Percentiles rank a stretch among this genome's conserved stretches.
Conservation (phyloP, 371 early-diverging fungal species). For the Zopfochytrium polystomum region DNA sequence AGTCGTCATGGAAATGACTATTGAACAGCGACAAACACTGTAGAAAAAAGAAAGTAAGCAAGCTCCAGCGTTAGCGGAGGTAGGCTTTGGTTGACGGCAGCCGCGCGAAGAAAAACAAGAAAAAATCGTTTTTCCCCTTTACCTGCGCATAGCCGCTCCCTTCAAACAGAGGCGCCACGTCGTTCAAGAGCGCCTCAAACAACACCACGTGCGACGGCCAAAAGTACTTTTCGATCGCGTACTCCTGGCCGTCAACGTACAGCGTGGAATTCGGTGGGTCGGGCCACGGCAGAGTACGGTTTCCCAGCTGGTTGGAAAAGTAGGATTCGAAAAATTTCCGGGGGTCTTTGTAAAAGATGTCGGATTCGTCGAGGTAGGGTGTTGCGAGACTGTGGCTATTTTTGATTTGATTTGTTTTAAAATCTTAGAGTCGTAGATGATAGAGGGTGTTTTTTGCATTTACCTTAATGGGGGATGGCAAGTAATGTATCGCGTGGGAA, state of each 20-base stretch:
- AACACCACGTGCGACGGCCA: constrained; percentile 36
- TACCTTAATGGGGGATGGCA: constrained; percentile 82
- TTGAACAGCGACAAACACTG: constrained; percentile 85
- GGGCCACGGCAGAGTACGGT: not conserved
- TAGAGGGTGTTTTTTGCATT: not conserved
- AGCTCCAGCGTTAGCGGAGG: too few relatives aligned
- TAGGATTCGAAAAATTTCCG: constrained; percentile 50
- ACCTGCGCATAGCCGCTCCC: constrained; percentile 56
- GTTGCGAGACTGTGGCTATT: constrained; percentile 23
- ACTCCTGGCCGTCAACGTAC: constrained; percentile 23
- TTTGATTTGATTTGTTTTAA: not conserved
- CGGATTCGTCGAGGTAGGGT: constrained; percentile 71
- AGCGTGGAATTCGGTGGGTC: not conserved
- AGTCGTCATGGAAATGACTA: constrained; percentile 80
- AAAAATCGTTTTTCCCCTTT: constrained; percentile 12
- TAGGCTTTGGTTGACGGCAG: too few relatives aligned
- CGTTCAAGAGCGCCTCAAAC: constrained; percentile 13
- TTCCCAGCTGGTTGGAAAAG: constrained; percentile 24
- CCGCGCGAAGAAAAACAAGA: constrained; percentile 9
- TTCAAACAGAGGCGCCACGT: constrained; percentile 23
- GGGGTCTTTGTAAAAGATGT: constrained; percentile 76
- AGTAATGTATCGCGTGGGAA: constrained; percentile 78
- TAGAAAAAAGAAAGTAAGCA: too few relatives aligned
- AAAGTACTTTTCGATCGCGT: constrained; percentile 37
- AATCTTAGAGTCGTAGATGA: not conserved